Percentiles rank a stretch among this genome's conserved stretches.
These are phyloP conservation scores for Hypoxylon rubiginosum DNA, from an alignment of 2,329 filamentous ascomycete species.

Conservation along the genomic window DNA sequence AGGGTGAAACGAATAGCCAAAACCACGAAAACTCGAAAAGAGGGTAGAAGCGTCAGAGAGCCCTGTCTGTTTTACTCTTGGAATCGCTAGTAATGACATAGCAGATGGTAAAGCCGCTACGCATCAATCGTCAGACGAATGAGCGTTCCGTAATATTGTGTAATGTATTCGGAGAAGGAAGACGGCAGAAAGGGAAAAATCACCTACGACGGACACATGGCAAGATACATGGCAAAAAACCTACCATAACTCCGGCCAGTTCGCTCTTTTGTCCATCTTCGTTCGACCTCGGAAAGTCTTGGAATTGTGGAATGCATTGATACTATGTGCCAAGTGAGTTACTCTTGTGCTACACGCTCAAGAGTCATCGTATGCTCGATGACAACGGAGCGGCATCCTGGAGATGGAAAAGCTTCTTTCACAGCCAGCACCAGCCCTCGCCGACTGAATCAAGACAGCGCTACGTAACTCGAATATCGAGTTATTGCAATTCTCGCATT, in stretches of 20 bases:
- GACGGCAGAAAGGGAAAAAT: constrained; percentile 40
- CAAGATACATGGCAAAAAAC: too few relatives aligned
- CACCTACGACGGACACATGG: constrained; percentile 37
- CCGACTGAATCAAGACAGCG: constrained; percentile 11
- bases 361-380: not conserved
- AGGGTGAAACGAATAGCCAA: constrained; percentile 75
- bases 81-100: constrained; percentile 66
- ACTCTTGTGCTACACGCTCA: not conserved
- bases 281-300: not conserved
- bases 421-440: not conserved
- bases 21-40: constrained; percentile 56
- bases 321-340: constrained; percentile 26
- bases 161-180: not conserved
- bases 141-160: constrained; percentile 57
- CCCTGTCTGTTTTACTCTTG: constrained; percentile 69
- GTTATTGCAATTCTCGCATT: constrained; percentile 32
- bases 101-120: constrained; percentile 68
- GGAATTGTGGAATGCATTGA: constrained; percentile 30
- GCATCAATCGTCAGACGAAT: constrained; percentile 66
- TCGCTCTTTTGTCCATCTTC: not conserved
- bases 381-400: not conserved
- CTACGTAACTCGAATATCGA: constrained; percentile 30
- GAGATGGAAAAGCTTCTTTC: not conserved
- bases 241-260: constrained; percentile 6
- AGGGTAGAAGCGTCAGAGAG: constrained; percentile 70